Evolutionary conservation across 31 red algal genomes (phyloP), one percentile per base, ranked within the genome.

Genomic region (Bonnemaisonia californica): DNA sequence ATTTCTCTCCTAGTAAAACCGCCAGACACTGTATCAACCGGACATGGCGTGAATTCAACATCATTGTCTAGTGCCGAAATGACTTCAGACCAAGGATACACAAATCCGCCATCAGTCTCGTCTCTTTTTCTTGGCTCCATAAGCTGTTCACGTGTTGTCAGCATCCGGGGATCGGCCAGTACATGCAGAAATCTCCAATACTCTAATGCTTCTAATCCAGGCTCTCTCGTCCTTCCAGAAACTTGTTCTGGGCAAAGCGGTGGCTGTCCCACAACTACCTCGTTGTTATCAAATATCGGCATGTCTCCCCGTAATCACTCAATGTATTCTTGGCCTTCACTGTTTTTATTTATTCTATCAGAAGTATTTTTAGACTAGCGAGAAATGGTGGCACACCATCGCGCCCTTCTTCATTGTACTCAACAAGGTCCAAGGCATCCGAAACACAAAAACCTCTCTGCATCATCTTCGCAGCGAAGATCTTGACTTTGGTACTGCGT

Each of bases 1-100:
- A 81, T 81, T 2, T 81, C 78, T 2, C 60, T 67, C 21, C 26
- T 28, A 29, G 58, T 81, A 3, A 81, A 29, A 2, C 59, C 78
- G 1, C 32, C 62, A 1, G 41, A 41, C 18, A 66, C 1, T 4
- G 39, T 18, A 24, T 35, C 4, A 39, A 54, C n/a, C 36, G 58
- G 11, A 3, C 11, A 0, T 2, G 78, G 78, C 24, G 35, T 41
- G 29, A 81, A 81, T 2, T 27, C 36, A n/a, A 26, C n/a, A 36
- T 81, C 78, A 51, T 81, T 81, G 21, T 54, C 42, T 13, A 81
- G 11, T 4, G 42, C 24, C n/a, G 61, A 32, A 36, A 81, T 30
- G 1, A 54, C 0, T 24, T 68, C 64, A 1, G 78, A 69, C 62
- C 11, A 81, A 3, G 60, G 78, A 66, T 81, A 59, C 18, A 3